Base-by-base conservation (phyloP, 495 filamentous ascomycete species). In the Aspergillus mulundensis region DNA sequence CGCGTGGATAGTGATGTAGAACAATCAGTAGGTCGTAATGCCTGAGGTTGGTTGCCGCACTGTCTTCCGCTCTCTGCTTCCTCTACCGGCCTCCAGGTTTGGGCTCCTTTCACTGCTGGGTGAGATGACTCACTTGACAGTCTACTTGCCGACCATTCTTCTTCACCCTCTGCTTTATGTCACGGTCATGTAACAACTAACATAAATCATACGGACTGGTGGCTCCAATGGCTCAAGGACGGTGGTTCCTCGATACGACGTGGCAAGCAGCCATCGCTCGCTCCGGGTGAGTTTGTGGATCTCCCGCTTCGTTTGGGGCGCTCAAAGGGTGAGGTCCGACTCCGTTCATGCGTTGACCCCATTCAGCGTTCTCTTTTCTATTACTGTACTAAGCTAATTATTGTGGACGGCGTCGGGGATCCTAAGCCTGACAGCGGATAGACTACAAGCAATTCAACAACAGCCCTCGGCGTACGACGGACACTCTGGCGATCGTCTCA, bases 201-300 rank as follows among this genome's bases (percentile, higher is more conserved):
- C 25, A 28, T 28, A 44, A 38, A 20, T n/a, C 21, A 53, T 47
- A 53, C 40, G 47, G 21, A 50, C 52, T 58, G 41, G 42, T 56
- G 51, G 44, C 44, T 25, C 55, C 41, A 49, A 57, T 61, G 46
- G 56, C 56, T n/a, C 60, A 51, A 57, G 28, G 50, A 59, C 34
- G 53, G 54, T 54, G 50, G 46, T 58, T 20, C 44, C 42, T 50
- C 40, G 3, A 14, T 3, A 49, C 59, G 57, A 65, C 63, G 63
- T 65, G 63, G 63, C 63, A 62, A 48, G 54, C 63, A 58, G 57
- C 50, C 36, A 61, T 61, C 59, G 44, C 62, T 44, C 53, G 45
- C 42, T 50, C 47, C 28, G n/a, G n/a, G 16, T 39, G 7, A 16
- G 46, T 30, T 52, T 45, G 56, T 61, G 62, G 62, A 65, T 59